Evolutionary conservation across 208 protist genomes (phyloP).

Genomic region (Wallacemonas rigidus): DNA sequence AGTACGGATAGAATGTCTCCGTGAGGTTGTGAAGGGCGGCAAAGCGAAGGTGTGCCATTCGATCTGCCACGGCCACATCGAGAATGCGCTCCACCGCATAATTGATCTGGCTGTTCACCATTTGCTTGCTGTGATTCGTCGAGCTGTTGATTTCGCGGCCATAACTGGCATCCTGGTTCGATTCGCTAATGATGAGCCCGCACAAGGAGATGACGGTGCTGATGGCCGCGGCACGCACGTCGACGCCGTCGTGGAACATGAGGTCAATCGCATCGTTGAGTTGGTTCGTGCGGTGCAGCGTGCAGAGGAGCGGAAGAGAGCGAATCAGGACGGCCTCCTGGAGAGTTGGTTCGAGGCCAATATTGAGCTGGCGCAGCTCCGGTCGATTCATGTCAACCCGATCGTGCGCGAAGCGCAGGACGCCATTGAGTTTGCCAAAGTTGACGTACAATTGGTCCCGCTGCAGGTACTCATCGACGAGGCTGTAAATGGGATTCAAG

Average conservation of each 20-base stretch:
- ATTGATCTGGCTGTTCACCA: slow-evolving; percentile 57
- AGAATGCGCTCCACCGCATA: slow-evolving; percentile 76
- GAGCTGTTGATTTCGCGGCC: slow-evolving; percentile 12
- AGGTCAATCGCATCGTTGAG: slow-evolving; percentile 70
- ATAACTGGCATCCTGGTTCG: neutral
- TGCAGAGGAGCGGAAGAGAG: slow-evolving; percentile 69
- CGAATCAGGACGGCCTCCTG: slow-evolving; percentile 58
- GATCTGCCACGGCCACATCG: slow-evolving; percentile 83
- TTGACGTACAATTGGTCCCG: slow-evolving; percentile 59
- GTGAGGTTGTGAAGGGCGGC: slow-evolving; percentile 60
- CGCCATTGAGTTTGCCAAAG: slow-evolving; percentile 72
- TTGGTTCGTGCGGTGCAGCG: slow-evolving; percentile 69
- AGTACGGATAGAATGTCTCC: slow-evolving; percentile 69
- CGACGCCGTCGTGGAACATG: slow-evolving; percentile 73
- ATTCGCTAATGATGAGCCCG: slow-evolving; percentile 51
- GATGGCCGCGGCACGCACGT: slow-evolving; percentile 61
- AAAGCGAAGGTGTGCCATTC: slow-evolving; percentile 66
- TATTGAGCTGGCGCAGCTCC: slow-evolving; percentile 40
- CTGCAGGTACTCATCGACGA: slow-evolving; percentile 62
- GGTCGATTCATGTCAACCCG: slow-evolving; percentile 35
- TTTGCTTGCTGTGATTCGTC: slow-evolving; percentile 22
- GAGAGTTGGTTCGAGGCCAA: slow-evolving; percentile 42
- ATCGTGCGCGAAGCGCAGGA: slow-evolving; percentile 66
- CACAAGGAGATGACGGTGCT: slow-evolving; percentile 68
- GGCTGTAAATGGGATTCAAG: slow-evolving; percentile 46